Evolutionary conservation across 1,284 basidiomycete genomes (phyloP), one percentile per base, ranked within the genome.

Genomic region (Cystobasidium pallidum): DNA sequence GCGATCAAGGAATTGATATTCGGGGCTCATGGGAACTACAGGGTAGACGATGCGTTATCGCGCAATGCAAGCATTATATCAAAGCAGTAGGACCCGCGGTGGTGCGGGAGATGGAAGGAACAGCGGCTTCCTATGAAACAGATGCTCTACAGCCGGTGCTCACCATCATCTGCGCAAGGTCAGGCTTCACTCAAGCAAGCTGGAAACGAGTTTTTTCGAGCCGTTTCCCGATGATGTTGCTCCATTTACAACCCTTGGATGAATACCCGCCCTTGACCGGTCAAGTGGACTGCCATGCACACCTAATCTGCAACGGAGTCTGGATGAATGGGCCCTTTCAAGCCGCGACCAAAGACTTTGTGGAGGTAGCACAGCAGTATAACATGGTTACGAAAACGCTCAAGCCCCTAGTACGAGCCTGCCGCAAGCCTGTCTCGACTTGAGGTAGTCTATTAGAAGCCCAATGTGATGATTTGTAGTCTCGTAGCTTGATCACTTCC

Each of bases 91-190:
- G 70, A 4, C 76, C 76, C 4, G 41, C 63, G 1, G 19, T 55
- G 43, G 34, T 76, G 1, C 67, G 76, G n/a, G 75, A 76, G 41
- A 71, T 76, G 34, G 75, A 75, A 47, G 75, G 75, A 17, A 59
- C 58, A 39, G 55, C 67, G n/a, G 28, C 24, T 3, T 49, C 49
- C 58, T 58, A 62, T 13, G 17, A n/a, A 7, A 7, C 26, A 21
- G 36, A 59, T 24, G 32, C 13, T 28, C 4, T 10, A 11, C n/a
- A 15, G 3, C 36, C 54, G 19, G 30, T 47, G 6, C 30, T 75
- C n/a, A 65, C 34, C 28, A 32, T 75, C 49, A 64, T 75, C n/a
- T 52, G 73, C 43, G 61, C 59, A 7, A 49, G 65, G 19, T 57
- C 45, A 24, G 75, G 75, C 7, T 75, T 75, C 61, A 45, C 61